phyloP scores from a whole-genome alignment of 495 filamentous ascomycete genomes.

The Talaromyces trachyspermus region DNA sequence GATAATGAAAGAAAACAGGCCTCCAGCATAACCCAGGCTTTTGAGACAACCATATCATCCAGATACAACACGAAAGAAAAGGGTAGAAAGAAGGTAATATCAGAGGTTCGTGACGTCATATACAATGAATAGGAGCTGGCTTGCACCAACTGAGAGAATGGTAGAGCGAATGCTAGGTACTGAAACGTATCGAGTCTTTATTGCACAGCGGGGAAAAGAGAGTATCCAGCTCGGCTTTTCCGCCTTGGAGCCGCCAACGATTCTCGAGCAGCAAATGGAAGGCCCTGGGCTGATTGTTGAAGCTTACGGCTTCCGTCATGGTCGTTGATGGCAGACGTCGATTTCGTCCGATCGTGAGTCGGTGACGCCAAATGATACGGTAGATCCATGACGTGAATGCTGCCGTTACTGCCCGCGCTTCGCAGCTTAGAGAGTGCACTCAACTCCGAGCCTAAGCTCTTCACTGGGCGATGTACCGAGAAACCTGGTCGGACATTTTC shows the following conservation, averaged over 20 bases:
- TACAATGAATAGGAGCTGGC: background rate
- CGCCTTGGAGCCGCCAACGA: slow-evolving; percentile 17
- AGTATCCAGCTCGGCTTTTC: slow-evolving; percentile 35
- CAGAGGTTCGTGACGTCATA: slow-evolving; percentile 7
- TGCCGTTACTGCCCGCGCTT: slow-evolving; percentile 17
- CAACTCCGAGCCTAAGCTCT: slow-evolving; percentile 29
- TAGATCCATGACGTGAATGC: slow-evolving; percentile 17
- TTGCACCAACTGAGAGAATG: background rate
- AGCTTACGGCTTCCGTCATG: background rate
- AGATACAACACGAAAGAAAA: background rate
- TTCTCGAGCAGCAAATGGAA: slow-evolving; percentile 4
- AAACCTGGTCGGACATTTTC: slow-evolving; percentile 17
- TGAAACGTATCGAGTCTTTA: too few relatives aligned
- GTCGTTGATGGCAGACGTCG: slow-evolving; percentile 19
- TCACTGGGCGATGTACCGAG: slow-evolving; percentile 34
- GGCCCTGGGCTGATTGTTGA: slow-evolving; percentile 1
- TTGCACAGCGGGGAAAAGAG: slow-evolving; percentile 32
- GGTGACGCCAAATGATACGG: slow-evolving; percentile 6
- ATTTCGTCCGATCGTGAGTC: slow-evolving; percentile 32
- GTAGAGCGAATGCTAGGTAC: background rate
- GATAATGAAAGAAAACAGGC: slow-evolving; percentile 4
- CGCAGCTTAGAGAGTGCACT: slow-evolving; percentile 23
- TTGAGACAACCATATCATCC: background rate
- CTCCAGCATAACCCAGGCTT: background rate
- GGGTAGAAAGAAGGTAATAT: background rate